Percentiles rank a stretch among this genome's conserved stretches.
These are phyloP conservation scores for Tuber calosporum DNA, from an alignment of 495 filamentous ascomycete species.

Conservation along the genomic window DNA sequence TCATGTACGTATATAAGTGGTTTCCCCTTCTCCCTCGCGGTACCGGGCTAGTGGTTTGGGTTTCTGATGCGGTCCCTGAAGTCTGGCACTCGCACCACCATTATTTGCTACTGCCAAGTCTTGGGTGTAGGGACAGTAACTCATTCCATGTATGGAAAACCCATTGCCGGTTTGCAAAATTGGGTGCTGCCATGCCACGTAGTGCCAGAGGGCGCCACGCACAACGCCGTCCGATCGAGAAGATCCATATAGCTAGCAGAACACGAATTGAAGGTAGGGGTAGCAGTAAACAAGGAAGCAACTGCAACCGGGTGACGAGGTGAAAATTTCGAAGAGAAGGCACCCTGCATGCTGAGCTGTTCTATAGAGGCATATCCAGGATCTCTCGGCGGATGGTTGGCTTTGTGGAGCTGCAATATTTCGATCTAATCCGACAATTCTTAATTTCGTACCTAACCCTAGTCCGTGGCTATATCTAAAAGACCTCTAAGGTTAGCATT, in stretches of 20 bases:
- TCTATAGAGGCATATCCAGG: neutral
- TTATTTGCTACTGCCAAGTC: neutral
- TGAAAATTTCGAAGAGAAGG: neutral
- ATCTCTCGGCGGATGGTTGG: neutral
- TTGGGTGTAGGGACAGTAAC: neutral
- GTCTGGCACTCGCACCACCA: neutral
- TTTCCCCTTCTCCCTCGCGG: neutral
- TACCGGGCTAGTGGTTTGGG: neutral
- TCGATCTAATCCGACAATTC: neutral
- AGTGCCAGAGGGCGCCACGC: neutral
- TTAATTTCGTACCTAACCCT: neutral
- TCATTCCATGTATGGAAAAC: neutral
- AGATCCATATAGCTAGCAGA: neutral
- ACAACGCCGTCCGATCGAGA: neutral
- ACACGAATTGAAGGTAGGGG: neutral
- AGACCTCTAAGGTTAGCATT: neutral
- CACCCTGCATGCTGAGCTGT: neutral
- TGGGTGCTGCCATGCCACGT: neutral
- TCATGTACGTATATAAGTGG: conserved; percentile 1
- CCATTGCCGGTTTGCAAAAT: neutral
- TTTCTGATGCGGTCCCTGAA: neutral
- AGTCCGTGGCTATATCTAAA: neutral
- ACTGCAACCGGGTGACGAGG: neutral
- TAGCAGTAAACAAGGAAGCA: neutral
- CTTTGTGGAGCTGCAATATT: neutral